These are phyloP conservation scores for Naganishia albida DNA, from an alignment of 1,284 basidiomycete species.

Conservation along the genomic window DNA sequence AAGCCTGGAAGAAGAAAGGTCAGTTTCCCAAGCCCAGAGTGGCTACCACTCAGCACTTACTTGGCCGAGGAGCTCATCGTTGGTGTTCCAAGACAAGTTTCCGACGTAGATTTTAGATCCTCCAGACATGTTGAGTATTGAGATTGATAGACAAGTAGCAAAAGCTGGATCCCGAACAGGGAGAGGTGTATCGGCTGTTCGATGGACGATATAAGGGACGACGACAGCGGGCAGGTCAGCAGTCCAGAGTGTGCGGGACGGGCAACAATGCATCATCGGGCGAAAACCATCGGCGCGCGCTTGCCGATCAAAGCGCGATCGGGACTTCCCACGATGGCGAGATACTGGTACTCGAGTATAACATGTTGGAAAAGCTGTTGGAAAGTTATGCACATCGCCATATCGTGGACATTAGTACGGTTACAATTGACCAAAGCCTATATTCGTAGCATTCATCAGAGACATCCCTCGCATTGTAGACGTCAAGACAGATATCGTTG, in stretches of 20 bases:
- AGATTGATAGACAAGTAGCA: slow-evolving; percentile 19
- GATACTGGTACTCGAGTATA: no score
- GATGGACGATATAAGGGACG: slow-evolving; percentile 5
- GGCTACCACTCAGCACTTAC: slow-evolving; percentile 75
- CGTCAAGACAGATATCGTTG: neutral
- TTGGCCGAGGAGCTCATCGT: slow-evolving; percentile 79
- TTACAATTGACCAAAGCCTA: no score
- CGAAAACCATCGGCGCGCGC: slow-evolving; percentile 19
- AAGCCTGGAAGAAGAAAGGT: slow-evolving; percentile 10
- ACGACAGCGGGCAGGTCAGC: neutral
- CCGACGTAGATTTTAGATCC: slow-evolving; percentile 40
- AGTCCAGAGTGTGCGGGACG: neutral
- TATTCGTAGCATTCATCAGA: no score
- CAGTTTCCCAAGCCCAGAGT: slow-evolving; percentile 37
- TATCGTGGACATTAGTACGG: no score
- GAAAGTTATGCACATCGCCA: no score
- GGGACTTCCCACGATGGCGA: neutral
- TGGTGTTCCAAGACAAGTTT: slow-evolving; percentile 74
- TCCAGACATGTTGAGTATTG: slow-evolving; percentile 30
- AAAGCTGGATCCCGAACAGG: slow-evolving; percentile 48
- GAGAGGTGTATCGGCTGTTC: slow-evolving; percentile 1
- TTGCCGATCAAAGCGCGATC: neutral
- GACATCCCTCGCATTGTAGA: no score
- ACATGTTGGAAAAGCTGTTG: no score
- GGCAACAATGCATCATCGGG: slow-evolving; percentile 2